Conservation (phyloP, 139 green algal genomes). For the Chlamydomonas sphaeroides region DNA sequence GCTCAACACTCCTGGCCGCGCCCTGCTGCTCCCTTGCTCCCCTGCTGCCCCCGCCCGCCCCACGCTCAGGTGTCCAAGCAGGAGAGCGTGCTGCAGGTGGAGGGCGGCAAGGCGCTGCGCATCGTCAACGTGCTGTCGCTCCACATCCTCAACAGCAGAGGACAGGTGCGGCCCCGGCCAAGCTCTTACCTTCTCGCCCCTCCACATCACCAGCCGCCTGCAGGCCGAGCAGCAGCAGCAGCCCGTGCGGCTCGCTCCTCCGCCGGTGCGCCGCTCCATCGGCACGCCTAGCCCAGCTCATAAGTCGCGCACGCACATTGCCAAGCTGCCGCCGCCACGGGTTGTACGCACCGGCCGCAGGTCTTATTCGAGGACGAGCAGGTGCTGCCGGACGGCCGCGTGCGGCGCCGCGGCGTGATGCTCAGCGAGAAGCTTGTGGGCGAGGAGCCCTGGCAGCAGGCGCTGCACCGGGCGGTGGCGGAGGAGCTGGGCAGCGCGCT, state of each 20-base stretch:
- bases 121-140: conserved; percentile 48
- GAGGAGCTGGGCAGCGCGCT: conserved; percentile 52
- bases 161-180: conserved; percentile 34
- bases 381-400: conserved; percentile 54
- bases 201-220: neutral
- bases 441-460: conserved; percentile 46
- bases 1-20: too few relatives aligned
- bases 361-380: conserved; percentile 59
- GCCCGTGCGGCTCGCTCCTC: too few relatives aligned
- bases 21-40: neutral
- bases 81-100: conserved; percentile 45
- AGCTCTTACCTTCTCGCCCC: neutral
- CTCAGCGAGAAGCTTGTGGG: conserved; percentile 51
- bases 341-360: too few relatives aligned
- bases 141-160: conserved; percentile 40
- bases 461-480: conserved; percentile 37
- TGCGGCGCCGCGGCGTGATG: conserved; percentile 42
- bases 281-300: too few relatives aligned
- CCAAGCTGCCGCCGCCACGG: too few relatives aligned
- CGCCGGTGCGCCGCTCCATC: too few relatives aligned
- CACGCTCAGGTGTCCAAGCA: conserved; percentile 30
- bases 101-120: conserved; percentile 40
- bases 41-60: neutral
- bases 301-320: too few relatives aligned
- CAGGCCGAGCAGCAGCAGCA: too few relatives aligned